Conservation (phyloP, 305 asterid genomes). For the Fraxinus angustifolia region DNA sequence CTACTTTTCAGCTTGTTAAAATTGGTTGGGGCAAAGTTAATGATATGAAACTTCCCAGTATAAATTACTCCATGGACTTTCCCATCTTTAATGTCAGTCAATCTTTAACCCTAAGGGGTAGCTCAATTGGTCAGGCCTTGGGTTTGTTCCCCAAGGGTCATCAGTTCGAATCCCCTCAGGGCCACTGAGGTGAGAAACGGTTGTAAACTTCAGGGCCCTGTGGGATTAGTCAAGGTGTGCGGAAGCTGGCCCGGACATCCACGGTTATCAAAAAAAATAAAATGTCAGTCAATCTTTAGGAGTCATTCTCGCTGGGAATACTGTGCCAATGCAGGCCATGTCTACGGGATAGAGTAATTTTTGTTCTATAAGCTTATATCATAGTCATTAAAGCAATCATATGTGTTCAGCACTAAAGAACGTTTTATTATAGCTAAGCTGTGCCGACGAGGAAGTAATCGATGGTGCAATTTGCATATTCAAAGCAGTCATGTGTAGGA, state of each 20-base stretch:
- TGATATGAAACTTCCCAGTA: background rate
- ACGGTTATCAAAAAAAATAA: too few relatives aligned
- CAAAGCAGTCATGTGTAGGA: slow-evolving; percentile 64
- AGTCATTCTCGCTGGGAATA: background rate
- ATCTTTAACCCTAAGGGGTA: background rate
- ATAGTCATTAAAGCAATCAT: slow-evolving; percentile 16
- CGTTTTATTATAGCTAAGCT: slow-evolving; percentile 56
- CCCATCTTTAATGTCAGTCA: background rate
- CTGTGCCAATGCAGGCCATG: background rate
- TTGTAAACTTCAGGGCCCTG: too few relatives aligned
- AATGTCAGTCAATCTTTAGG: background rate
- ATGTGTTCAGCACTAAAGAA: slow-evolving; percentile 20
- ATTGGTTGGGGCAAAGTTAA: background rate
- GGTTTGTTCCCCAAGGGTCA: too few relatives aligned
- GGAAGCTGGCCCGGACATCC: too few relatives aligned
- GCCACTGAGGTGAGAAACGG: too few relatives aligned
- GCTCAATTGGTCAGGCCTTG: too few relatives aligned
- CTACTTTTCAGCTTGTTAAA: background rate
- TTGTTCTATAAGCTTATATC: background rate
- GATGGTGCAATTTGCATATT: slow-evolving; percentile 67
- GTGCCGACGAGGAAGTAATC: slow-evolving; percentile 64
- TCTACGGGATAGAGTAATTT: background rate
- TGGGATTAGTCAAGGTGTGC: too few relatives aligned
- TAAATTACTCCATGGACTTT: background rate
- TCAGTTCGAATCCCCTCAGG: too few relatives aligned